Evolutionary conservation across 441 rosid species (phyloP).

Genomic region (Erysimum pusillum): DNA sequence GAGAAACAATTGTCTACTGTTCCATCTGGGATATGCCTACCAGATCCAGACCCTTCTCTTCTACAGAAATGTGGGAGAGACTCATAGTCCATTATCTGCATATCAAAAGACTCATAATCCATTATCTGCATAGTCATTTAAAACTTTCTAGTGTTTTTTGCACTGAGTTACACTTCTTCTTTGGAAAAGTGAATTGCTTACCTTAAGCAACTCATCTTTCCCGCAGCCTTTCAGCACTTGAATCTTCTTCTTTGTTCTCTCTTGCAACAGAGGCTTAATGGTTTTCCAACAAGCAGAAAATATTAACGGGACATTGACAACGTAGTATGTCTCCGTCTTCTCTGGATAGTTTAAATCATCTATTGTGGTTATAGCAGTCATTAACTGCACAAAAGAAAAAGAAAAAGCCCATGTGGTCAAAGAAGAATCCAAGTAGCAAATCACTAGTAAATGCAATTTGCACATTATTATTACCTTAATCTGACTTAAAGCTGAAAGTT

Average conservation of each 20-base stretch:
- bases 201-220: slow-evolving; percentile 73
- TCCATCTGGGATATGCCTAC: slow-evolving; percentile 54
- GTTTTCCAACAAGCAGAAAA: slow-evolving; percentile 99
- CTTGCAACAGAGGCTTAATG: slow-evolving; percentile 81
- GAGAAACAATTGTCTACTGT: slow-evolving; percentile 67
- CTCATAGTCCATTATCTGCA: slow-evolving; percentile 74
- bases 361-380: slow-evolving; percentile 68
- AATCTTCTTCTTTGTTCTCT: slow-evolving; percentile 71
- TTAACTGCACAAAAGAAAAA: slow-evolving; percentile 51
- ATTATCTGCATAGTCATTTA: no score
- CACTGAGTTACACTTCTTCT: background rate
- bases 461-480: slow-evolving; percentile 52
- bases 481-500: slow-evolving; percentile 72
- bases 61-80: slow-evolving; percentile 76
- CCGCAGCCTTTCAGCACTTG: slow-evolving; percentile 75
- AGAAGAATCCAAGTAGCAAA: slow-evolving; percentile 11
- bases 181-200: slow-evolving; percentile 40
- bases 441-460: background rate
- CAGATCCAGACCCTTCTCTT: slow-evolving; percentile 77
- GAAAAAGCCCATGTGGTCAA: background rate
- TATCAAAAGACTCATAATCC: background rate
- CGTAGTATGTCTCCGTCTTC: slow-evolving; percentile 74
- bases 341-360: slow-evolving; percentile 84
- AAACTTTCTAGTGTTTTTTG: no score
- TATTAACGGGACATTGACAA: slow-evolving; percentile 70